Evolutionary conservation across 768 basidiomycete species (phyloP).

Genomic region (Serendipita sp.): DNA sequence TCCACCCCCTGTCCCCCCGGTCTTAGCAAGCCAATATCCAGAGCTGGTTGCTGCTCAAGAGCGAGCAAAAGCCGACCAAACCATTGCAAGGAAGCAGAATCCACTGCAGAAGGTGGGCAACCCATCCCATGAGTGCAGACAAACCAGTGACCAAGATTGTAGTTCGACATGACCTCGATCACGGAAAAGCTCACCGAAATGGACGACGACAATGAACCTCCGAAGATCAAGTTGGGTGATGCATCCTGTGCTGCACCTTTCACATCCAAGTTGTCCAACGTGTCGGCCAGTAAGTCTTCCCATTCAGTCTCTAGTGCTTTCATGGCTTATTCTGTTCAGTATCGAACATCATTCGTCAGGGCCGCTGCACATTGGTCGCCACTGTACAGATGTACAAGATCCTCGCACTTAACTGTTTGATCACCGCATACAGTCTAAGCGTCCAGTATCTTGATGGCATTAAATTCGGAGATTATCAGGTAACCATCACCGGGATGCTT

Average conservation of each 20-base stretch:
- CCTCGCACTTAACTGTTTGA: slow-evolving; percentile 89
- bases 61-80: slow-evolving; percentile 49
- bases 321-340: slow-evolving; percentile 31
- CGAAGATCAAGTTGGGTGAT: slow-evolving; percentile 98
- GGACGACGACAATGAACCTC: slow-evolving; percentile 88
- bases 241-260: slow-evolving; percentile 98
- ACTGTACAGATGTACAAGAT: slow-evolving; percentile 99
- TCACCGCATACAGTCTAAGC: slow-evolving; percentile 94
- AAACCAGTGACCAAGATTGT: slow-evolving; percentile 11
- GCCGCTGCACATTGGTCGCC: slow-evolving; percentile 94
- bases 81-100: slow-evolving; percentile 56
- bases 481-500: slow-evolving; percentile 88
- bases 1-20: slow-evolving; percentile 82
- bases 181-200: slow-evolving; percentile 79
- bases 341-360: slow-evolving; percentile 93
- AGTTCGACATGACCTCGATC: slow-evolving; percentile 68
- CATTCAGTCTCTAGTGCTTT: background rate
- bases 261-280: slow-evolving; percentile 95
- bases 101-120: slow-evolving; percentile 73
- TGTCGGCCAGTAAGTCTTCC: slow-evolving; percentile 66
- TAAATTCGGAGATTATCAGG: slow-evolving; percentile 98
- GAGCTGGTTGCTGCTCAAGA: slow-evolving; percentile 84
- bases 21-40: slow-evolving; percentile 75
- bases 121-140: background rate
- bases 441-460: slow-evolving; percentile 98